These are phyloP conservation scores for Spathaspora hagerdaliae DNA, from an alignment of 805 yeast species.

Conservation along the genomic window DNA sequence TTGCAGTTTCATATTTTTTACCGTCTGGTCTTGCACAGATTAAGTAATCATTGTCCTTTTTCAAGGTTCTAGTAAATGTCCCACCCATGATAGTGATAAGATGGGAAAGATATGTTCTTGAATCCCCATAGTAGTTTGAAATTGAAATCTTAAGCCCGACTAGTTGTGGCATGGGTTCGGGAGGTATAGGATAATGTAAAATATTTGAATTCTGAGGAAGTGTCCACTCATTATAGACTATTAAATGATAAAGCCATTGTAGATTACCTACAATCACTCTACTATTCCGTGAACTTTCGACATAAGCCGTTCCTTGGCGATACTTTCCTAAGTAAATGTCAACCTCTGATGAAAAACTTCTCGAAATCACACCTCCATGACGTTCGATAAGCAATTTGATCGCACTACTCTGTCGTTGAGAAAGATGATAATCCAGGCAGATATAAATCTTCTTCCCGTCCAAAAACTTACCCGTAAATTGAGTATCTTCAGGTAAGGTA, in stretches of 20 bases:
- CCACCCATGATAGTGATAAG: conserved; percentile 74
- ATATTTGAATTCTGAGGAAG: conserved; percentile 51
- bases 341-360: conserved; percentile 15
- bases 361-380: conserved; percentile 52
- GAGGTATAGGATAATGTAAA: conserved; percentile 67
- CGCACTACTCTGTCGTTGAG: conserved; percentile 36
- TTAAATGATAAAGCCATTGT: conserved; percentile 71
- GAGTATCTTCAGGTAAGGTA: neutral
- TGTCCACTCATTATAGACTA: conserved; percentile 51
- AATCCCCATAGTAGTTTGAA: conserved; percentile 83
- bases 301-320: conserved; percentile 55
- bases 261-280: conserved; percentile 57
- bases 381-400: conserved; percentile 42
- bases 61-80: conserved; percentile 61
- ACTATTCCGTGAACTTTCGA: conserved; percentile 37
- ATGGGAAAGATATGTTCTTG: conserved; percentile 65
- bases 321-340: conserved; percentile 58
- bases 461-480: conserved; percentile 24
- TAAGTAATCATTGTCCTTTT: conserved; percentile 64
- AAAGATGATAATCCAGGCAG: conserved; percentile 52
- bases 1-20: conserved; percentile 70
- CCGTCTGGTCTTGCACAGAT: conserved; percentile 68
- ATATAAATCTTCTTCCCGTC: conserved; percentile 46
- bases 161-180: conserved; percentile 50
- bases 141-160: conserved; percentile 55